Evolutionary conservation across 1,284 basidiomycete genomes (phyloP).

Genomic region (Flammula alnicola): DNA sequence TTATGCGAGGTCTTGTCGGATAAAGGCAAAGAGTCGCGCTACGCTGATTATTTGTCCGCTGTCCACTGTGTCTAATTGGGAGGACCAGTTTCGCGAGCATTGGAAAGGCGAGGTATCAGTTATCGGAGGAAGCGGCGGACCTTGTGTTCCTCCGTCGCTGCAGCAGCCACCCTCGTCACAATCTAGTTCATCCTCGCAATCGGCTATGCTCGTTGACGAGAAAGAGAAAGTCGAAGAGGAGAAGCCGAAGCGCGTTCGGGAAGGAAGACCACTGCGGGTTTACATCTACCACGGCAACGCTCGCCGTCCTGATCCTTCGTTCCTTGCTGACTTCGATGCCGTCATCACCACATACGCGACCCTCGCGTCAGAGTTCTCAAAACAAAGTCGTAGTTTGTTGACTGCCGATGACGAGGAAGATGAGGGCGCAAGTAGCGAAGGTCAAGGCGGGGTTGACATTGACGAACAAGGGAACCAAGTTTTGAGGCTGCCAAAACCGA

Average conservation of each 20-base stretch:
- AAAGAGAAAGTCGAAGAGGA: slow-evolving; percentile 38
- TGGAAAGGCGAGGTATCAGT: slow-evolving; percentile 86
- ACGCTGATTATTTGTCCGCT: slow-evolving; percentile 97
- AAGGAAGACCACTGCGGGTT: slow-evolving; percentile 70
- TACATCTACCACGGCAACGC: slow-evolving; percentile 97
- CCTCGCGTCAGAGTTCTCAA: slow-evolving; percentile 93
- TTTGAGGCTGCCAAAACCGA: slow-evolving; percentile 56
- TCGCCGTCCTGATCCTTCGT: slow-evolving; percentile 83
- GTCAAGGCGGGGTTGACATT: slow-evolving; percentile 61
- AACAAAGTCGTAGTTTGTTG: slow-evolving; percentile 74
- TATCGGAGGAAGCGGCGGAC: slow-evolving; percentile 70
- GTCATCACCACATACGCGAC: slow-evolving; percentile 98
- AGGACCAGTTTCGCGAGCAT: slow-evolving; percentile 97
- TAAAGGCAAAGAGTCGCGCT: slow-evolving; percentile 83
- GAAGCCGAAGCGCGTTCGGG: slow-evolving; percentile 41
- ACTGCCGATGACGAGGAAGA: slow-evolving; percentile 68
- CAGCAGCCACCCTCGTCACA: slow-evolving; percentile 28
- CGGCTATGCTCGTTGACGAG: slow-evolving; percentile 35
- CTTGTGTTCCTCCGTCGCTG: slow-evolving; percentile 36
- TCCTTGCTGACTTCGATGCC: slow-evolving; percentile 92
- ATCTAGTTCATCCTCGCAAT: slow-evolving; percentile 27
- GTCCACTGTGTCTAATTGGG: slow-evolving; percentile 98
- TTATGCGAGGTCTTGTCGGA: slow-evolving; percentile 69
- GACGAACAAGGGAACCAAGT: slow-evolving; percentile 73
- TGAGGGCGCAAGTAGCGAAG: slow-evolving; percentile 76